Base-by-base conservation (phyloP, 208 protist species). In the Leishmania braziliensis region DNA sequence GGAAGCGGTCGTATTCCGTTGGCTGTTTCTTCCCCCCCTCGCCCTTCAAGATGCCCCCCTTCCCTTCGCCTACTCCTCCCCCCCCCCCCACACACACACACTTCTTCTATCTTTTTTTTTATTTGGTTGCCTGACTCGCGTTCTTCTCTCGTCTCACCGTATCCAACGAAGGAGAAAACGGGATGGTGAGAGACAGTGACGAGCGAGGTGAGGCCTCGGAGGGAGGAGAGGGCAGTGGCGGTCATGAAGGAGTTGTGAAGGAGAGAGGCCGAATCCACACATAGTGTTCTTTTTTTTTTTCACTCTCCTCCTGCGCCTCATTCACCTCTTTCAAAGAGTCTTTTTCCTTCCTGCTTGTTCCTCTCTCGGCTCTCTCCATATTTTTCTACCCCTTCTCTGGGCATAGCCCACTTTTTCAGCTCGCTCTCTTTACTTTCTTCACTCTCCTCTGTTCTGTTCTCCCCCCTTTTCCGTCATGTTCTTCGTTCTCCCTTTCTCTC, bases 211-310 rank as follows among this genome's bases (percentile, higher is more conserved):
- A 63, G 58, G 26, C 58, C 14, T 2, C 26, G 58, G 58, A 16
- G 62, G 62, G 62, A 39, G 0, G 29, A 14, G 29, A 29, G 62
- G 6, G 12, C 62, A 16, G 62, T 29, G 62, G 29, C 3, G 62
- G 39, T 33, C 1, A 20, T 20, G 29, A 39, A n/a, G 9, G 62
- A 6, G 62, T 14, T 68, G 62, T 16, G 29, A n/a, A n/a, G 33
- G 68, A 26, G 68, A 72, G 4, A 6, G 18, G 18, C 68, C n/a
- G 68, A 50, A 23, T 5, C 23, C 39, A 72, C n/a, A 72, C 39
- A 72, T 72, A 39, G 68, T 62, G 23, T 6, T 62, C 56, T 62
- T 62, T 62, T 62, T 62, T 62, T 62, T 62, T 62, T 62, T 62
- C 56, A 16, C 56, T 62, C 56, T 62, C 3, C 23, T 62, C 56